phyloP scores from a whole-genome alignment of 129 eudicot species.

The Heracleum sosnowskyi region DNA sequence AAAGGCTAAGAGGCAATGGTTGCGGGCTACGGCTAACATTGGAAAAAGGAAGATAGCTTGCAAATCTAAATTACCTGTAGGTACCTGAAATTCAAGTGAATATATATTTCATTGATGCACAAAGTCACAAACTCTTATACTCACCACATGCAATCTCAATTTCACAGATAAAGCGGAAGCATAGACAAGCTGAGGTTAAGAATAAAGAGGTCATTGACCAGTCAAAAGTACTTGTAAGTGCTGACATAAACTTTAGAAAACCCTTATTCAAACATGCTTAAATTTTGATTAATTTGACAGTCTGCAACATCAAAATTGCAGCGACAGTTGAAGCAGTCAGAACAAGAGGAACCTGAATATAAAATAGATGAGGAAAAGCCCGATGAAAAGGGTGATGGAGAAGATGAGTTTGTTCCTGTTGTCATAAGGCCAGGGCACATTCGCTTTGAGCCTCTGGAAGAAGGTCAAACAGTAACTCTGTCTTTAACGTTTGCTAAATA shows the following conservation, averaged over 20 bases:
- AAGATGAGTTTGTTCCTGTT: conserved; percentile 50
- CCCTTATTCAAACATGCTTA: background rate
- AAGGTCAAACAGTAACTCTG: conserved; percentile 39
- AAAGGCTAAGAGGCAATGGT: conserved; percentile 60
- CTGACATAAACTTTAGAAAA: background rate
- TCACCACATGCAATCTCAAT: background rate
- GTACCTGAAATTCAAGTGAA: conserved; percentile 6
- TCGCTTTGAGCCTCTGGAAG: conserved; percentile 72
- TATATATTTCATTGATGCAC: background rate
- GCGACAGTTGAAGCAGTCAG: conserved; percentile 47
- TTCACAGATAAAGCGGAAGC: conserved; percentile 25
- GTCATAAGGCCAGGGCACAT: conserved; percentile 86
- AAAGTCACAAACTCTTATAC: background rate
- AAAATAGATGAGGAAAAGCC: background rate
- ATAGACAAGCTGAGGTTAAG: conserved; percentile 15
- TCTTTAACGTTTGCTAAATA: background rate
- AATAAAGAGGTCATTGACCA: conserved; percentile 20
- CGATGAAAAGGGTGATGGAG: conserved; percentile 7
- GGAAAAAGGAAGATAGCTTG: conserved; percentile 31
- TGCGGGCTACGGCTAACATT: conserved; percentile 47
- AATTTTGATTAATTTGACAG: background rate
- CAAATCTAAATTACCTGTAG: conserved; percentile 29
- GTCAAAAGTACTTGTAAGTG: conserved; percentile 42
- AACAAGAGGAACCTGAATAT: conserved; percentile 13
- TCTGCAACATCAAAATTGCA: conserved; percentile 27